Evolutionary conservation across 305 asterid genomes (phyloP), one percentile per base, ranked within the genome.

Genomic region (Nicotiana rustica): DNA sequence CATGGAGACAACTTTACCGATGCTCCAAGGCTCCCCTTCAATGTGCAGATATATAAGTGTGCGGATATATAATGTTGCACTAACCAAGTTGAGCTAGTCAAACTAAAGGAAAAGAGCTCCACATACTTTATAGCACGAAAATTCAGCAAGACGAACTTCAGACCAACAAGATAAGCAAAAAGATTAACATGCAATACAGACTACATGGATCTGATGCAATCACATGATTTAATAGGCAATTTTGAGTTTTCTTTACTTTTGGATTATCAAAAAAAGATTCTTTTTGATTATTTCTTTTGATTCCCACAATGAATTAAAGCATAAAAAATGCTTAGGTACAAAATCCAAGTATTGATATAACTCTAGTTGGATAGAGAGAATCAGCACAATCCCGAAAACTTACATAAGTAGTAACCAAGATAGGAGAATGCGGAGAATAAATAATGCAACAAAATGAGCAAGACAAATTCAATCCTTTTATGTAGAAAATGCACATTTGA

Each of bases 171-270:
- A 65, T n/a, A 0, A 66, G 73, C 47, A 66, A 6, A 31, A 31
- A 5, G 10, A 4, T 3, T 31, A 66, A 33, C 5, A 35, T 67
- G 75, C 49, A 35, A 0, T 35, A 67, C 21, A 67, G 1, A 29
- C n/a, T 4, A 35, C 75, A 25, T 47, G 64, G 61, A 73, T 73
- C 62, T 21, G 1, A 71, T 71, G 78, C 60, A 71, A 71, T 49
- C 47, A 47, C 78, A 70, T 6, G 38, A 21, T 49, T 21, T 47
- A 6, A 21, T 21, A 21, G 62, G 62, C 62, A 49, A 73, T 47
- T 25, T 5, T 6, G 41, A 47, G 62, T 73, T 73, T 73, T 49
- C 1, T 21, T 21, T 47, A 7, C 21, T 13, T 21, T 47, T 49
- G 79, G 5, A 19, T 18, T 12, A 5, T 10, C 18, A 10, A 21